Percentiles rank a stretch among this genome's conserved stretches.
phyloP scores from a whole-genome alignment of 139 green algal genomes.

The Ulvella scutata region DNA sequence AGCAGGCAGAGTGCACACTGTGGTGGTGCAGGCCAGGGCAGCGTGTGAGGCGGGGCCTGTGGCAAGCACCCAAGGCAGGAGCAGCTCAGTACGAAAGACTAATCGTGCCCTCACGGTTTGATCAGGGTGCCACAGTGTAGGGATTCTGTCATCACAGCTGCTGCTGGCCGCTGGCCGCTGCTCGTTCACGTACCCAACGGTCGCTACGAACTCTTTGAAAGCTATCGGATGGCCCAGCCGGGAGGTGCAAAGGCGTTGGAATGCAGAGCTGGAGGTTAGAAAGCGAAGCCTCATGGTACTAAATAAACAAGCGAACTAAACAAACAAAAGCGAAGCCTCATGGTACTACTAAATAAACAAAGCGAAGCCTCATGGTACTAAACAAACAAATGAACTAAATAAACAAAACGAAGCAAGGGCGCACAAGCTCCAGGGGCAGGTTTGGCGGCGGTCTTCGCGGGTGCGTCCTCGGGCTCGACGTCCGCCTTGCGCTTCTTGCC shows the following conservation, averaged over 20 bases:
- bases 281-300: too few relatives aligned
- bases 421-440: not conserved
- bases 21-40: not conserved
- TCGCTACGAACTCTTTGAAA: too few relatives aligned
- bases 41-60: not conserved
- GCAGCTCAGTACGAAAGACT: slow-evolving; percentile 5
- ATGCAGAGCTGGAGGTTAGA: too few relatives aligned
- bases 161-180: too few relatives aligned
- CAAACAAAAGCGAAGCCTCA: too few relatives aligned
- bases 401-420: not conserved
- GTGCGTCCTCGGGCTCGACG: not conserved
- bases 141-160: slow-evolving; percentile 1
- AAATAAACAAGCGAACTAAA: too few relatives aligned
- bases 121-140: not conserved
- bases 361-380: not conserved
- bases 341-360: too few relatives aligned
- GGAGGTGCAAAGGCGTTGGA: too few relatives aligned
- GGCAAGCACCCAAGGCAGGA: not conserved
- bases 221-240: too few relatives aligned
- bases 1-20: not conserved
- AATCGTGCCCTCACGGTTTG: not conserved
- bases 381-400: not conserved
- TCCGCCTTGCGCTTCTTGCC: not conserved
- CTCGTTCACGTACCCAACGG: too few relatives aligned
- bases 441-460: not conserved